Conservation (phyloP, 2,329 filamentous ascomycete genomes). For the Fonsecaea erecta region DNA sequence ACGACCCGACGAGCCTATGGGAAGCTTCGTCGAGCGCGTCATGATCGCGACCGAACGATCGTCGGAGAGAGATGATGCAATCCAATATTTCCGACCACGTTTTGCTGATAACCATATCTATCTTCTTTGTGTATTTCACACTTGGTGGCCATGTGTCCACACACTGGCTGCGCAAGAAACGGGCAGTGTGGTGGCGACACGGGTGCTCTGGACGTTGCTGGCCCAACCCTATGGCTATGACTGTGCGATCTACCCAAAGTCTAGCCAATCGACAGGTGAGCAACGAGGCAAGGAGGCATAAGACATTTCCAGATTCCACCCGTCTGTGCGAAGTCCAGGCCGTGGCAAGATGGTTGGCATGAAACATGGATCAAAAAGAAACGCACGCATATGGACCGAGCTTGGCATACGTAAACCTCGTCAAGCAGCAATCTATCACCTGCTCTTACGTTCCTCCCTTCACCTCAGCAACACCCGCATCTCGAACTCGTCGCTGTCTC, state of each 20-base stretch:
- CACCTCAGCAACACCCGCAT: not conserved
- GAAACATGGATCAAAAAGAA: not conserved
- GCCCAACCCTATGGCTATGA: not conserved
- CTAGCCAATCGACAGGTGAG: not conserved
- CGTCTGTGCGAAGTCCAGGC: not conserved
- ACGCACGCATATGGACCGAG: not conserved
- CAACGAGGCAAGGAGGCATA: constrained; percentile 7
- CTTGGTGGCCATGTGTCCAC: not conserved
- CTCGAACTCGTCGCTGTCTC: not conserved
- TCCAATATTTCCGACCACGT: not conserved
- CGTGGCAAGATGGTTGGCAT: not conserved
- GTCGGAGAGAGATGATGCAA: not conserved
- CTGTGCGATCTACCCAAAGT: not conserved
- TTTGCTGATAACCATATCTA: not conserved
- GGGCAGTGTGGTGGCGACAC: not conserved
- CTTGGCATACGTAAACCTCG: constrained; percentile 11
- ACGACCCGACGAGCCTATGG: not conserved
- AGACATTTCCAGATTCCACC: constrained; percentile 2
- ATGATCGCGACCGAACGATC: not conserved
- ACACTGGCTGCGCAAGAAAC: not conserved
- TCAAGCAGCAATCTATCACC: not conserved
- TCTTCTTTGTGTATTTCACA: not conserved
- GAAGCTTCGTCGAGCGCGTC: not conserved
- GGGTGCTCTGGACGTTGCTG: not conserved
- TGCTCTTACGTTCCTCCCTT: too few species aligned